These are phyloP conservation scores for Metschnikowia lunata DNA, from an alignment of 805 yeast species.

Conservation along the genomic window DNA sequence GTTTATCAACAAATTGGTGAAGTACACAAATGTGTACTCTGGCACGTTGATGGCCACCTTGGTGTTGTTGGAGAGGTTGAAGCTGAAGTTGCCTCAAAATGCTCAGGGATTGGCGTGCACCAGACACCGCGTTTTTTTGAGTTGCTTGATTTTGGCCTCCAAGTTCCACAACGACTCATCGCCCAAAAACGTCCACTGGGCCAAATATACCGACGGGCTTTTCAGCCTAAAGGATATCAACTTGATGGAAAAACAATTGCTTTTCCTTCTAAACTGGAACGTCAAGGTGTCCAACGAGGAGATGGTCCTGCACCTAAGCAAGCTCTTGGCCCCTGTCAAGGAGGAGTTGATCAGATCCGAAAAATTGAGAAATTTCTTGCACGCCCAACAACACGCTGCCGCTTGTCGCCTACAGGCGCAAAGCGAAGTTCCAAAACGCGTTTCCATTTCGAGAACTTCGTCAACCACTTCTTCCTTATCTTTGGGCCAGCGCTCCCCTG, in stretches of 20 bases:
- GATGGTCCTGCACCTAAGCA: conserved; percentile 36
- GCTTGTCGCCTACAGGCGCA: conserved; percentile 6
- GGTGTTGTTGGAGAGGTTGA: conserved; percentile 61
- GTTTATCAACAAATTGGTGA: conserved; percentile 65
- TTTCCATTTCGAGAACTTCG: conserved; percentile 15
- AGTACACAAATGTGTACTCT: conserved; percentile 75
- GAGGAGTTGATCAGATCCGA: conserved; percentile 30
- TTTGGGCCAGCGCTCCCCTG: conserved; percentile 10
- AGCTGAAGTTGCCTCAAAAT: conserved; percentile 58
- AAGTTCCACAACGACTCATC: conserved; percentile 75
- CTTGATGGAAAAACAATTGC: conserved; percentile 74
- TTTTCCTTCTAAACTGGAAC: conserved; percentile 69
- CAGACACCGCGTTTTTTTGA: conserved; percentile 70
- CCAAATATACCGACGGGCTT: conserved; percentile 70
- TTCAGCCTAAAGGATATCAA: conserved; percentile 66
- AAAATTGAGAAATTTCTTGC: conserved; percentile 31
- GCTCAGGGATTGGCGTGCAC: conserved; percentile 79
- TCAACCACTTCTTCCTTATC: conserved; percentile 16
- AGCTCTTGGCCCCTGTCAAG: conserved; percentile 51
- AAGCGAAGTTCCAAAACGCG: neutral
- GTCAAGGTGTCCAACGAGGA: conserved; percentile 45
- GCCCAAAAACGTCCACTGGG: conserved; percentile 78
- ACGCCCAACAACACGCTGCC: conserved; percentile 22
- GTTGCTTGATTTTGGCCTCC: conserved; percentile 68
- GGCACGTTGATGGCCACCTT: conserved; percentile 73